phyloP scores from a whole-genome alignment of 371 early-diverging fungal species.

The Circinella minor region DNA sequence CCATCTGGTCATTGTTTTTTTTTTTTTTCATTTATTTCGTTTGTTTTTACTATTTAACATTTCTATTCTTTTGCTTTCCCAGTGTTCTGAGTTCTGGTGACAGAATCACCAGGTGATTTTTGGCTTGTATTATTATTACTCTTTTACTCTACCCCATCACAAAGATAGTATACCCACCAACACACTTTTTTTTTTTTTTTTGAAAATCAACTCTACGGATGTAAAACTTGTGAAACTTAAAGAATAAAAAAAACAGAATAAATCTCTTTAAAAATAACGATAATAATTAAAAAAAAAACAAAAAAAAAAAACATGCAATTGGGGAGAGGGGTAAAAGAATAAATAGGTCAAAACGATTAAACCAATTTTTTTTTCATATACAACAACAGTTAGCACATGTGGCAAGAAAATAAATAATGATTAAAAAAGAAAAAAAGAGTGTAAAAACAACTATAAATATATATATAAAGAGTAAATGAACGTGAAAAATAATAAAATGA shows the following conservation, averaged over 20 bases:
- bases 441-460: background rate
- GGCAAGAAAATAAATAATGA: background rate
- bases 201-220: slow-evolving; percentile 6
- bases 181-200: background rate
- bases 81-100: background rate
- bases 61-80: background rate
- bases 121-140: background rate
- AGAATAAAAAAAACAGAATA: too few species aligned
- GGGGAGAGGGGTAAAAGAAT: background rate
- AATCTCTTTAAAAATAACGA: background rate
- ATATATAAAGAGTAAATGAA: background rate
- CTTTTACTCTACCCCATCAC: background rate
- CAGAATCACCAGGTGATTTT: background rate
- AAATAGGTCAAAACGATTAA: background rate
- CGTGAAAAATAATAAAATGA: slow-evolving; percentile 4
- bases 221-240: background rate
- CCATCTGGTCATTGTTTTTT: slow-evolving; percentile 1
- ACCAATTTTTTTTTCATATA: slow-evolving; percentile 4
- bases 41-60: too few species aligned
- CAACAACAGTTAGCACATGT: slow-evolving; percentile 5
- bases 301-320: background rate
- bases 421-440: background rate
- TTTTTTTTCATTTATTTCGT: background rate
- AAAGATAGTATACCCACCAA: too few species aligned
- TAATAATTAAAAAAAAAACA: background rate